These are phyloP conservation scores for Ilyonectria mors-panacis DNA, from an alignment of 2,329 filamentous ascomycete genomes.

Conservation along the genomic window DNA sequence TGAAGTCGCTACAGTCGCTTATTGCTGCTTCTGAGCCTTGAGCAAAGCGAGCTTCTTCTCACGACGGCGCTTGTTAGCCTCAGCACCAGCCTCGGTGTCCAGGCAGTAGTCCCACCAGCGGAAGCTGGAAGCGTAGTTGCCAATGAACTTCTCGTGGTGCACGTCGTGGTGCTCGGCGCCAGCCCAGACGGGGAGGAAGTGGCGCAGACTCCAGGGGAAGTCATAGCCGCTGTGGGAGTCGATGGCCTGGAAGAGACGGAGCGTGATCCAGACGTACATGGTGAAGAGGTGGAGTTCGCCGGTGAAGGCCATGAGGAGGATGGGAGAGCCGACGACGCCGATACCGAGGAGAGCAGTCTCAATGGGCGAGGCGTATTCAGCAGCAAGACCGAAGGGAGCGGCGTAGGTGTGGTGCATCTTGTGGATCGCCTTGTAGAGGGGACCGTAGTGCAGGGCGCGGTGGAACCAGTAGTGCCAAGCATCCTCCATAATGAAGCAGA, in stretches of 20 bases:
- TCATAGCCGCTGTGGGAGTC: conserved; percentile 98
- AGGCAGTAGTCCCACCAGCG: conserved; percentile 98
- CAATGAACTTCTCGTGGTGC: conserved; percentile 98
- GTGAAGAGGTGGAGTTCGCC: conserved; percentile 94
- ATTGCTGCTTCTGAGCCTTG: conserved; percentile 77
- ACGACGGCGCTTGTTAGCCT: conserved; percentile 86
- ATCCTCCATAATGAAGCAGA: conserved; percentile 97
- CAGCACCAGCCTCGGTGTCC: conserved; percentile 93
- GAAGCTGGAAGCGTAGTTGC: conserved; percentile 98
- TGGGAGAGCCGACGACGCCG: conserved; percentile 85
- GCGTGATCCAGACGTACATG: conserved; percentile 97
- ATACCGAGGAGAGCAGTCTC: conserved; percentile 96
- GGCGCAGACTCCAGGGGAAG: conserved; percentile 96
- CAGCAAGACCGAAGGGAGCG: conserved; percentile 94
- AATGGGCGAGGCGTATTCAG: conserved; percentile 97
- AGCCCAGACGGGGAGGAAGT: conserved; percentile 98
- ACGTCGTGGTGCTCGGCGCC: conserved; percentile 96
- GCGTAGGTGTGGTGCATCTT: conserved; percentile 99
- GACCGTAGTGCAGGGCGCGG: conserved; percentile 92
- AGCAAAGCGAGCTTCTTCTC: conserved; percentile 80
- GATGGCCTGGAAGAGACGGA: conserved; percentile 96
- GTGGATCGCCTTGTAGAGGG: conserved; percentile 96
- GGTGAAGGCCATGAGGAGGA: conserved; percentile 87
- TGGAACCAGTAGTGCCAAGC: conserved; percentile 99
- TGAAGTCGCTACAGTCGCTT: conserved; percentile 48